phyloP scores from a whole-genome alignment of 805 yeast genomes.

The Wickerhamia fluorescens region DNA sequence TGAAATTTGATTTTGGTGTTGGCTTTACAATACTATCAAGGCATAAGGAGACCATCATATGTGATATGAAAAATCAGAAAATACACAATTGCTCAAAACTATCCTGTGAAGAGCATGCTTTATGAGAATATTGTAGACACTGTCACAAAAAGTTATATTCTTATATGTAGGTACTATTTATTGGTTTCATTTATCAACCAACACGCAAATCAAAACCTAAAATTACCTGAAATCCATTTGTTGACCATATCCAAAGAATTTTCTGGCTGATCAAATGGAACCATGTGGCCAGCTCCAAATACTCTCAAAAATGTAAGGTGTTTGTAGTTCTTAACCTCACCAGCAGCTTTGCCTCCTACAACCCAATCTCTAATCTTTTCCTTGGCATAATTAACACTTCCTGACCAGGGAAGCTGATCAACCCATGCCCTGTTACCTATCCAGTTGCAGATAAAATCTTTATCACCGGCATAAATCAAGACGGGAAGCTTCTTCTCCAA shows the following conservation, averaged over 20 bases:
- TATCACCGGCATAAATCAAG: constrained; percentile 88
- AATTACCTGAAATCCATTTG: constrained; percentile 18
- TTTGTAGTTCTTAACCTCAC: constrained; percentile 27
- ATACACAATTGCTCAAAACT: too few species aligned
- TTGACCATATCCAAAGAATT: constrained; percentile 17
- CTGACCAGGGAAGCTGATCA: constrained; percentile 58
- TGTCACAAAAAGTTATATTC: too few species aligned
- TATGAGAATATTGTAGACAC: too few species aligned
- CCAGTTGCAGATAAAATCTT: constrained; percentile 91
- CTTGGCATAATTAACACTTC: constrained; percentile 39
- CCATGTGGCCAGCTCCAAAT: constrained; percentile 21
- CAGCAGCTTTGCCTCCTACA: constrained; percentile 27
- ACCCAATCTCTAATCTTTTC: constrained; percentile 39
- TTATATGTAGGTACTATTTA: too few species aligned
- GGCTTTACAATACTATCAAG: too few species aligned
- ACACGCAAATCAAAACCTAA: constrained; percentile 1
- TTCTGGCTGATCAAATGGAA: constrained; percentile 18
- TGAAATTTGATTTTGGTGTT: too few species aligned
- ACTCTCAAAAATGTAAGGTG: constrained; percentile 19
- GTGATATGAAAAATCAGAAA: too few species aligned
- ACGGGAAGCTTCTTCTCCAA: constrained; percentile 70
- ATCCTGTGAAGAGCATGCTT: too few species aligned
- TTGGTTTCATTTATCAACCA: too few species aligned
- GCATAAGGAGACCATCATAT: too few species aligned
- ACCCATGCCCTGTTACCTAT: constrained; percentile 85